These are phyloP conservation scores for Cercospora nicotianae DNA, from an alignment of 2,329 filamentous ascomycete genomes.

Conservation along the genomic window DNA sequence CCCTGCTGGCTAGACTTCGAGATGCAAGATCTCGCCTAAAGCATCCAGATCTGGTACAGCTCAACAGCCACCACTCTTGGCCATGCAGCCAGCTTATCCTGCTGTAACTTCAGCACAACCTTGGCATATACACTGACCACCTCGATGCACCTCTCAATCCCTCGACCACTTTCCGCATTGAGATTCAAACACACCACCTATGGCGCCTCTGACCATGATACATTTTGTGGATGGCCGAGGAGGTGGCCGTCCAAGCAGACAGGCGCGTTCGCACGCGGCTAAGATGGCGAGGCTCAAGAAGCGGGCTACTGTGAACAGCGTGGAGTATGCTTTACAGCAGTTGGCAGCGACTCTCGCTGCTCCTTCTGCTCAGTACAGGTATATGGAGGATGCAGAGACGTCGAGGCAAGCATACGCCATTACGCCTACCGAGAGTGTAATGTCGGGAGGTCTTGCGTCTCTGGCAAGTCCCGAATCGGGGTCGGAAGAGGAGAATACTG, in stretches of 20 bases:
- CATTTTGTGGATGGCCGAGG: not conserved
- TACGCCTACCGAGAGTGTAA: not conserved
- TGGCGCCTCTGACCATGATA: not conserved
- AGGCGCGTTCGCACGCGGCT: not conserved
- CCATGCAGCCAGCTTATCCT: not conserved
- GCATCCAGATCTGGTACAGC: not conserved
- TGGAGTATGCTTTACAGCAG: not conserved
- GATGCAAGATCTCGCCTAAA: not conserved
- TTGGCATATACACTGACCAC: constrained; percentile 1
- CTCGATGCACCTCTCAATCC: not conserved
- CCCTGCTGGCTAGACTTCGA: not conserved
- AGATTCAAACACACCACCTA: not conserved
- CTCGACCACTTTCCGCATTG: not conserved
- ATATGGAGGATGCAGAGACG: not conserved
- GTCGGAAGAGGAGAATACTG: not conserved
- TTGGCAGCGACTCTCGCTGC: not conserved
- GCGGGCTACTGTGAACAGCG: not conserved
- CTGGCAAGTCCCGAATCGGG: not conserved
- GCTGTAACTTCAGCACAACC: not conserved
- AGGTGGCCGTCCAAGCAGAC: not conserved
- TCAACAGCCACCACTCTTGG: not conserved
- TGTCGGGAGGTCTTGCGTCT: not conserved
- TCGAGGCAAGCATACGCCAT: not conserved
- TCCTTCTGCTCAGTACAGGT: not conserved
- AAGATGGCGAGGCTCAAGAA: constrained; percentile 2